Conservation (phyloP, 164 flowering plant genomes). For the Vitis amurensis region DNA sequence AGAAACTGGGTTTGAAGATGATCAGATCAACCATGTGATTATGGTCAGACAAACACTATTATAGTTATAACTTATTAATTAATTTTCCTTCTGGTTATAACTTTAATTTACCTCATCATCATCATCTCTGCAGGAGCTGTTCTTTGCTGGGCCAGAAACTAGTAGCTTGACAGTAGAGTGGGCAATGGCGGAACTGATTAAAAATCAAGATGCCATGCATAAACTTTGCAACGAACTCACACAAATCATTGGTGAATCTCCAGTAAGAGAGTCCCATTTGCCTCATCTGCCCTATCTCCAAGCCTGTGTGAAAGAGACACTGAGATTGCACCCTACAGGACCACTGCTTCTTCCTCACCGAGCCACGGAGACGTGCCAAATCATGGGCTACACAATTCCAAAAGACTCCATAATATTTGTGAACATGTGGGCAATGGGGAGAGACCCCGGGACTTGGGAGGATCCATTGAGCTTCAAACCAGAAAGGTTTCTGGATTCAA, state of each 20-base stretch:
- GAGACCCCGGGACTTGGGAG: conserved; percentile 19
- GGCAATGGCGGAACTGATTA: conserved; percentile 28
- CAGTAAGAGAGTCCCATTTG: conserved; percentile 14
- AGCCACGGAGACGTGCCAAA: neutral
- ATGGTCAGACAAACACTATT: conserved; percentile 9
- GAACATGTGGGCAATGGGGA: conserved; percentile 19
- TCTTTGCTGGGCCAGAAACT: conserved; percentile 24
- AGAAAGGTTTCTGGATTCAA: conserved; percentile 19
- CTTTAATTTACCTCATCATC: no score
- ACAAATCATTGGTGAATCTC: conserved; percentile 3
- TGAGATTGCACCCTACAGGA: conserved; percentile 26
- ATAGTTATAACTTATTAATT: no score
- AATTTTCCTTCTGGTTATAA: neutral
- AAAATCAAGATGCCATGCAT: neutral
- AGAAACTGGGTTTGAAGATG: conserved; percentile 15
- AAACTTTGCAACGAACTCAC: conserved; percentile 10
- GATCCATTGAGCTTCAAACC: conserved; percentile 14
- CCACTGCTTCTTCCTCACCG: conserved; percentile 26
- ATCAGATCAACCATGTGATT: conserved; percentile 26
- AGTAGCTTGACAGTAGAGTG: conserved; percentile 20
- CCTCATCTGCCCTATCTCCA: conserved; percentile 18
- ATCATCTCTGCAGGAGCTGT: conserved; percentile 14
- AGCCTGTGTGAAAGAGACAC: conserved; percentile 22
- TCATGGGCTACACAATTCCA: conserved; percentile 11
- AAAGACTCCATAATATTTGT: conserved; percentile 15